Evolutionary conservation across 192 early-diverging fungal genomes (phyloP), one percentile per base, ranked within the genome.

Genomic region (Coemansia sp.): DNA sequence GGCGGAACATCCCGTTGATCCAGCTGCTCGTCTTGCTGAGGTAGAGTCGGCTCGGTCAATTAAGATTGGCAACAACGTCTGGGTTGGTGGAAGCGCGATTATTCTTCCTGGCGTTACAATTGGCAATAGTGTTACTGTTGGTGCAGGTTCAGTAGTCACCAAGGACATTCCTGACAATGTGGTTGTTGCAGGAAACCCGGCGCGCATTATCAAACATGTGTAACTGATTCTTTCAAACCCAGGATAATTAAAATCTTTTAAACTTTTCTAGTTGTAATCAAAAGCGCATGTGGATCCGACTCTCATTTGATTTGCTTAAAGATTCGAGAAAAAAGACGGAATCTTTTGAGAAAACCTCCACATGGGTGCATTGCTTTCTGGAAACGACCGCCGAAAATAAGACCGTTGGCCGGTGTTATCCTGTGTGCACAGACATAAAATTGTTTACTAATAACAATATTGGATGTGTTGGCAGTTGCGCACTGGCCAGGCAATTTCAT

Each of bases 141-240:
- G 86, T 14, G 95, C 93, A 5, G 94, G 93, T 4, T 76, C 87
- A 22, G 88, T 97, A 2, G 94, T 98, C 15, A 95, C 91, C 11
- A 94, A 93, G 69, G 87, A 94, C 53, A 90, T 98, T 0, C 87
- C 87, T 15, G 64, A 86, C 7, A 83, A 90, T 54, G 83, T 86
- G 0, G 82, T 96, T 11, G 93, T 94, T 22, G 89, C 75, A 0
- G 95, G 95, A 4, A 95, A 91, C 66, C 95, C 95, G n/a, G 94
- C 94, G 11, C 84, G 81, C 39, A 83, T 94, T 25, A 75, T 93
- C 57, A 88, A 83, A 65, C 74, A 68, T 10, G 56, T 89, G 14
- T 68, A 38, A 10, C 10, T 48, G 5, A 2, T 8, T 10, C 10
- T 5, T 38, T 10, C 21, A 21, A 21, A 21, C 21, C 21, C 21